phyloP scores from a whole-genome alignment of 1,139 yeast genomes.

The Scheffersomyces segobiensis region DNA sequence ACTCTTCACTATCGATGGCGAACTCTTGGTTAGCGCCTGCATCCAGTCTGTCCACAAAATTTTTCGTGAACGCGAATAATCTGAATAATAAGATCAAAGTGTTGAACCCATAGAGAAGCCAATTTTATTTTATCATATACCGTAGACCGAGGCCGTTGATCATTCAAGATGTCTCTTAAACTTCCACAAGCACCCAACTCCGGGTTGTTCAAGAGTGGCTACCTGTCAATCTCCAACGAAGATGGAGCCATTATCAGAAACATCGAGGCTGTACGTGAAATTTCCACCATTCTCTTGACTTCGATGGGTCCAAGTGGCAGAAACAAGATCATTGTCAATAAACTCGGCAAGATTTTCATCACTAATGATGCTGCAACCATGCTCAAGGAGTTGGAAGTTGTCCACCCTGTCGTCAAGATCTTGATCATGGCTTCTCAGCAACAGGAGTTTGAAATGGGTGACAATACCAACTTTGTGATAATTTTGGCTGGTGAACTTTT shows the following conservation, averaged over 20 bases:
- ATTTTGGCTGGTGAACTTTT: conserved; percentile 87
- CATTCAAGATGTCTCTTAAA: conserved; percentile 70
- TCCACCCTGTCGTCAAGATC: conserved; percentile 96
- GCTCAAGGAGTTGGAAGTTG: conserved; percentile 87
- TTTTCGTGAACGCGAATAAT: not conserved
- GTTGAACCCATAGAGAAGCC: not conserved
- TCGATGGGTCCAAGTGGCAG: conserved; percentile 98
- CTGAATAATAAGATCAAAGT: not conserved
- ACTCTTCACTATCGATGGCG: not conserved
- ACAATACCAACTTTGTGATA: conserved; percentile 48
- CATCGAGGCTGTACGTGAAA: conserved; percentile 92
- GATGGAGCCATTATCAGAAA: conserved; percentile 95
- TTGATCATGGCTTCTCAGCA: conserved; percentile 96
- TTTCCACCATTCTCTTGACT: conserved; percentile 86
- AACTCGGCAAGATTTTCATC: conserved; percentile 76
- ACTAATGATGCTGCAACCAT: conserved; percentile 98
- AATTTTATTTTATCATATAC: not conserved
- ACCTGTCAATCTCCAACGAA: conserved; percentile 79
- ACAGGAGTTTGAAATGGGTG: conserved; percentile 82
- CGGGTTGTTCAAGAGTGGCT: conserved; percentile 96
- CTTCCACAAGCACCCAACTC: conserved; percentile 92
- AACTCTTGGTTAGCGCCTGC: not conserved
- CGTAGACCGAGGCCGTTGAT: not conserved
- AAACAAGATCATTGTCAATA: conserved; percentile 90
- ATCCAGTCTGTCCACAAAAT: not conserved